Base-by-base conservation (phyloP, 2,329 filamentous ascomycete genomes). In the Xylaria sp. region DNA sequence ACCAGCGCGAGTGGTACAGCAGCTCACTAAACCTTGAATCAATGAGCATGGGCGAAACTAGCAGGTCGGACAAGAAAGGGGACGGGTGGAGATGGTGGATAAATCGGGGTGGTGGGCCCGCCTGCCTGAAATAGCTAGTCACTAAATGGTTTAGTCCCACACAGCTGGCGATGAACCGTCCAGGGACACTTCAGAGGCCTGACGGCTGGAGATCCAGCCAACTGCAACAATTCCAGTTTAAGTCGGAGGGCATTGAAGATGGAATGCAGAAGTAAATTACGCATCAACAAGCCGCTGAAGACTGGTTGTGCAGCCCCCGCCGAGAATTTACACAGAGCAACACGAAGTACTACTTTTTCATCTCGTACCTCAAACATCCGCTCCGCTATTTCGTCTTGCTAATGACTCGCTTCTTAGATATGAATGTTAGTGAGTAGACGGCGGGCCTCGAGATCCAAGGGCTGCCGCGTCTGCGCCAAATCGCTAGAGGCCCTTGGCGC, bases 61-160 rank as follows among this genome's bases (percentile, higher is more conserved):
- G 26, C 31, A 58, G 38, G 56, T 40, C 23, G 59, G 40, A 44
- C 64, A 65, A 57, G 65, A 68, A 69, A 68, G 68, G 65, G 65
- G 68, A 70, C 28, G 40, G 20, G 57, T 59, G 66, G 51, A n/a
- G 58, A 23, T 36, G 11, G 9, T 51, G 57, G 42, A 58, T 38
- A 58, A 44, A 54, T 49, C 38, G 51, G 51, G 31, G 33, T 23
- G 28, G 63, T 60, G 61, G 66, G 46, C n/a, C 26, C n/a, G 13
- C 26, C 40, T 59, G 53, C 65, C 28, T 44, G 26, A 38, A 42
- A 17, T 2, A 44, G 65, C 26, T 58, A 66, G 59, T 42, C 3
- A 38, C 51, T 57, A n/a, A 53, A 53, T 51, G 42, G 38, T 20
- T 10, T 23, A 6, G 59, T 9, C 23, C 38, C 31, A 6, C 17